A percentile compares a stretch with the other conserved stretches of the same genome.
Evolutionary conservation across 768 basidiomycete species (phyloP).

Genomic region (Termitomyces titanicus): DNA sequence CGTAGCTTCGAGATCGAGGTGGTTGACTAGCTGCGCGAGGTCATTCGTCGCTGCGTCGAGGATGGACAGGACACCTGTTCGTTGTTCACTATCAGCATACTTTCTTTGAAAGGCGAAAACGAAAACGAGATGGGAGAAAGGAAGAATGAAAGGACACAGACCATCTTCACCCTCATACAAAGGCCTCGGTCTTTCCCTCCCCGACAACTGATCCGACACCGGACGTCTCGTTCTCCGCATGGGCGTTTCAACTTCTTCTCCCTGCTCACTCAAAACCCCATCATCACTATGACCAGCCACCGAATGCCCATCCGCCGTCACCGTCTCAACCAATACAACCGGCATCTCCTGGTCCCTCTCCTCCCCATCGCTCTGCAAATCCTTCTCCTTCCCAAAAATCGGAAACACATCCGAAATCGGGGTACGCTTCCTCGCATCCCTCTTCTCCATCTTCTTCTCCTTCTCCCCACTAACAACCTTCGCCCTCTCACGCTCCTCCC

Average conservation of each 20-base stretch:
- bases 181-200: constrained; percentile 42
- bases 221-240: constrained; percentile 53
- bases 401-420: constrained; percentile 62
- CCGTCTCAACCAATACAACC: constrained; percentile 46
- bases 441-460: constrained; percentile 35
- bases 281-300: constrained; percentile 22
- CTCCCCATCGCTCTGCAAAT: neutral
- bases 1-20: constrained; percentile 79
- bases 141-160: constrained; percentile 24
- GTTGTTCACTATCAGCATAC: neutral
- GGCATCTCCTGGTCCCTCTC: constrained; percentile 8
- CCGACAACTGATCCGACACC: constrained; percentile 59
- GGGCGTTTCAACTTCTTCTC: constrained; percentile 31
- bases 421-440: constrained; percentile 52
- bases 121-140: no score
- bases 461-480: constrained; percentile 17
- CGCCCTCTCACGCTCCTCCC: constrained; percentile 14
- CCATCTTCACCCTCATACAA: constrained; percentile 55
- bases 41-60: constrained; percentile 82
- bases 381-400: constrained; percentile 21
- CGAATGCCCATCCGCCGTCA: constrained; percentile 50
- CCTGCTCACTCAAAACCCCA: constrained; percentile 14
- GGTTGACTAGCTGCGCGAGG: constrained; percentile 71
- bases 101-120: no score
- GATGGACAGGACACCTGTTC: constrained; percentile 56